Evolutionary conservation across 2,329 filamentous ascomycete genomes (phyloP), one percentile per base, ranked within the genome.

Genomic region (Ophiocordyceps camponoti-floridani): DNA sequence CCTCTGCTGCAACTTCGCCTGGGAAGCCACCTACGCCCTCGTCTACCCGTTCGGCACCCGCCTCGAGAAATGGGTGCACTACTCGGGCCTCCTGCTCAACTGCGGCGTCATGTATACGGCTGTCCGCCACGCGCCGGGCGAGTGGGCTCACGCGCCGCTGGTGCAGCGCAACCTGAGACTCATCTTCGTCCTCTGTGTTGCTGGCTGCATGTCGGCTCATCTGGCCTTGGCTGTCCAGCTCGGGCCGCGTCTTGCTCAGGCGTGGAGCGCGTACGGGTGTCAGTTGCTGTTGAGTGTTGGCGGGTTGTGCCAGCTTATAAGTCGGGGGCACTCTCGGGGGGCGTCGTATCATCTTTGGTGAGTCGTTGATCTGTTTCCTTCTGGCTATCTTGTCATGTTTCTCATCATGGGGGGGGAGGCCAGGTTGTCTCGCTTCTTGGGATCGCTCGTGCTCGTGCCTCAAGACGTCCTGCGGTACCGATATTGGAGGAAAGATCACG

Each of bases 101-200:
- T 42, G 40, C 41, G 40, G 40, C 31, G 44, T 45, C 40, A 45
- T 45, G 44, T 45, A 45, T 31, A 42, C 44, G 10, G 44, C 44
- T 5, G 19, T 45, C 23, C 42, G 40, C 18, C 37, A 45, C 16
- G 44, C 44, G 6, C 41, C 40, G 28, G 40, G 12, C 4, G 44
- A 45, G 14, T 45, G 44, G 44, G 33, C 31, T 4, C 44, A 45
- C 16, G 44, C 44, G 12, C 44, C 44, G n/a, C 18, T 45, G 40
- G 44, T 45, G 3, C 19, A 31, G 40, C n/a, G 40, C 2, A 28
- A 42, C n/a, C 19, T 45, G 5, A 31, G 31, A 7, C 12, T 38
- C 11, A 45, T 45, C 19, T 45, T 45, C 31, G 10, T 40, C 6
- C 11, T 45, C n/a, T 37, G 30, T 19, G 23, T 42, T 10, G 18